phyloP scores from a whole-genome alignment of 1,284 basidiomycete genomes.

The Tilletiaria anomala region DNA sequence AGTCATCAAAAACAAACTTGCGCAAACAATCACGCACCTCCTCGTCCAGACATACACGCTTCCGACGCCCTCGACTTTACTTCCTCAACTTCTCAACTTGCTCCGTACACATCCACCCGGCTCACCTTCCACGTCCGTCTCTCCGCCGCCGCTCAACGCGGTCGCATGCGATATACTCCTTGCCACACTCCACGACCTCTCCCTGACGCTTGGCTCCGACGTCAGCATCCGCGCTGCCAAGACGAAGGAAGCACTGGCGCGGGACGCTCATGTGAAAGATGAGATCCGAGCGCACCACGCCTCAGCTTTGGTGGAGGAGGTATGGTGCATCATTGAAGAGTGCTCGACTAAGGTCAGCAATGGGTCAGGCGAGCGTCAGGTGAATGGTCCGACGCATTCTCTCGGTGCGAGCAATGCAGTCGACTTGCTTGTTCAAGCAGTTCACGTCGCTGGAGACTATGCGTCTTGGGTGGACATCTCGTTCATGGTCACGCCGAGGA shows the following conservation, averaged over 20 bases:
- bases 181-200: slow-evolving; percentile 35
- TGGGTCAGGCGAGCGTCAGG: background rate
- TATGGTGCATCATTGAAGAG: slow-evolving; percentile 68
- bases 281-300: slow-evolving; percentile 48
- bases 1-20: slow-evolving; percentile 93
- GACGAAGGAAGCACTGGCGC: slow-evolving; percentile 28
- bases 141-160: slow-evolving; percentile 65
- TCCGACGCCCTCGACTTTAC: slow-evolving; percentile 63
- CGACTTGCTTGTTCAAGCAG: slow-evolving; percentile 74
- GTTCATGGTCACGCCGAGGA: slow-evolving; percentile 78
- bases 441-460: slow-evolving; percentile 82
- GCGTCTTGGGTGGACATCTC: slow-evolving; percentile 92
- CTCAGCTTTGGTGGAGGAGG: slow-evolving; percentile 66
- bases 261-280: slow-evolving; percentile 35
- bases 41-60: slow-evolving; percentile 81
- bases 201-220: slow-evolving; percentile 35
- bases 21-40: slow-evolving; percentile 86
- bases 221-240: slow-evolving; percentile 31
- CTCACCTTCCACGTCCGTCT: slow-evolving; percentile 53
- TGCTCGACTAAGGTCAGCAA: slow-evolving; percentile 41
- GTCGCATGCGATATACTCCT: slow-evolving; percentile 56
- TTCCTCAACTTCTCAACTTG: slow-evolving; percentile 42
- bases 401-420: slow-evolving; percentile 46
- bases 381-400: background rate
- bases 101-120: slow-evolving; percentile 42